Evolutionary conservation across 2,329 filamentous ascomycete species (phyloP).

Genomic region (Aspergillus sergii): DNA sequence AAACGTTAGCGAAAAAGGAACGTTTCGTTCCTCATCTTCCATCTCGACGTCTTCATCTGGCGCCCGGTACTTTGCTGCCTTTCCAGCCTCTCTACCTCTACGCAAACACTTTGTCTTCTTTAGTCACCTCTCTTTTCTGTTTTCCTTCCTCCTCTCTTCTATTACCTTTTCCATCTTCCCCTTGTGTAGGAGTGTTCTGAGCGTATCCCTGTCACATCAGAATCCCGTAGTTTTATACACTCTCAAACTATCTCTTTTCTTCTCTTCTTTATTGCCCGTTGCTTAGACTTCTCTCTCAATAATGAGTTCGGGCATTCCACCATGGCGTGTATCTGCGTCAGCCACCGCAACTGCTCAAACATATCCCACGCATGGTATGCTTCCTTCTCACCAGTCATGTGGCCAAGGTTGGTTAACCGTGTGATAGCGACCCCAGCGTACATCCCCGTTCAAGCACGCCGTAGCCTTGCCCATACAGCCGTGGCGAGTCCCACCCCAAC

Average conservation of each 20-base stretch:
- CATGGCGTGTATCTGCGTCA: slow-evolving; percentile 41
- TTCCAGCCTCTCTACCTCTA: neutral
- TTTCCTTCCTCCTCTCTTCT: neutral
- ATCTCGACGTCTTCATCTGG: slow-evolving; percentile 1
- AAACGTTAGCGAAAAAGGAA: slow-evolving; percentile 7
- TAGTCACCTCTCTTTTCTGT: neutral
- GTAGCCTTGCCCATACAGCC: slow-evolving; percentile 55
- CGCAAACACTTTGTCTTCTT: neutral
- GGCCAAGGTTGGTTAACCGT: slow-evolving; percentile 18
- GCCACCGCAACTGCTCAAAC: slow-evolving; percentile 31
- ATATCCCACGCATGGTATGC: slow-evolving; percentile 38
- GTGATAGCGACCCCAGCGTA: slow-evolving; percentile 55
- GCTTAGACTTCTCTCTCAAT: slow-evolving; percentile 20
- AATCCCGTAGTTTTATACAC: slow-evolving; percentile 19
- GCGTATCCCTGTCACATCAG: slow-evolving; percentile 14
- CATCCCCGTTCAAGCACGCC: slow-evolving; percentile 64
- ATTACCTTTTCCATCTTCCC: neutral
- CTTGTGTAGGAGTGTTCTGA: slow-evolving; percentile 19
- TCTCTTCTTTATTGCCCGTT: slow-evolving; percentile 13
- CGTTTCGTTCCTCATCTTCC: neutral
- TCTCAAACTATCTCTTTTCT: slow-evolving; percentile 15
- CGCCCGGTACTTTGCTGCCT: neutral
- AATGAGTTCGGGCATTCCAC: slow-evolving; percentile 44
- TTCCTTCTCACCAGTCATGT: neutral
- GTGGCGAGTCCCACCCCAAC: slow-evolving; percentile 21